Evolutionary conservation across 75 land plant genomes (phyloP).

Genomic region (Pinus taeda): DNA sequence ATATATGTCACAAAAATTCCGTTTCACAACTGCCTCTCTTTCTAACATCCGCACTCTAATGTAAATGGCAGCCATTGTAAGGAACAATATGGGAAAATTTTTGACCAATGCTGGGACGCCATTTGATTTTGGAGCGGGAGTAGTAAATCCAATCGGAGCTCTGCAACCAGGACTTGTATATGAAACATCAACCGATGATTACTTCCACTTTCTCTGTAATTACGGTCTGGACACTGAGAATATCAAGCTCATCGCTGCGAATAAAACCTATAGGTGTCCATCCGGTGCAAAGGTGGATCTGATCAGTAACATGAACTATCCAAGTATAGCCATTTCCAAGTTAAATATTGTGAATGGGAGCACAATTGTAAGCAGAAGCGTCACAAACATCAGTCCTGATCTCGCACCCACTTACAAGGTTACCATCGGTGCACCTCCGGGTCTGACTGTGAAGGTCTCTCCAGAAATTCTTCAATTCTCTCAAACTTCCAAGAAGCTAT

Average conservation of each 20-base stretch:
- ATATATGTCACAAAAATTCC: too few relatives aligned
- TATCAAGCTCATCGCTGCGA: slow-evolving; percentile 28
- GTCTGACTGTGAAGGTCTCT: slow-evolving; percentile 32
- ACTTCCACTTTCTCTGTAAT: slow-evolving; percentile 58
- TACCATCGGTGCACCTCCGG: slow-evolving; percentile 29
- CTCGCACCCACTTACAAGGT: slow-evolving; percentile 41
- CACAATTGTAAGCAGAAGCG: slow-evolving; percentile 36
- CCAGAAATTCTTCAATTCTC: slow-evolving; percentile 50
- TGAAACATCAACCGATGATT: slow-evolving; percentile 40
- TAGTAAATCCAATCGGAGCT: slow-evolving; percentile 45
- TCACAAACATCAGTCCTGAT: slow-evolving; percentile 49
- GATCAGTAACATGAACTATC: slow-evolving; percentile 63
- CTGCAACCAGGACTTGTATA: slow-evolving; percentile 71
- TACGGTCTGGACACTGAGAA: slow-evolving; percentile 36
- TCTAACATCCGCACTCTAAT: background rate
- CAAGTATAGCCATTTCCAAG: slow-evolving; percentile 56
- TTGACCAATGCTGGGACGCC: slow-evolving; percentile 50
- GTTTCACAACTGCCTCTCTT: too few relatives aligned
- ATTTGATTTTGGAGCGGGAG: slow-evolving; percentile 69
- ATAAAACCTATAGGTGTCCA: slow-evolving; percentile 49
- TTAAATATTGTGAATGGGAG: slow-evolving; percentile 16
- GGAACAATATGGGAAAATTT: slow-evolving; percentile 36
- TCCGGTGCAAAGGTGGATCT: slow-evolving; percentile 16
- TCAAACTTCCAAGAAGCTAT: slow-evolving; percentile 18
- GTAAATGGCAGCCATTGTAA: slow-evolving; percentile 36